Percentiles rank a stretch among this genome's conserved stretches.
These are phyloP conservation scores for Cutaneotrichosporon mucoides DNA, from an alignment of 1,284 basidiomycete genomes.

Conservation along the genomic window DNA sequence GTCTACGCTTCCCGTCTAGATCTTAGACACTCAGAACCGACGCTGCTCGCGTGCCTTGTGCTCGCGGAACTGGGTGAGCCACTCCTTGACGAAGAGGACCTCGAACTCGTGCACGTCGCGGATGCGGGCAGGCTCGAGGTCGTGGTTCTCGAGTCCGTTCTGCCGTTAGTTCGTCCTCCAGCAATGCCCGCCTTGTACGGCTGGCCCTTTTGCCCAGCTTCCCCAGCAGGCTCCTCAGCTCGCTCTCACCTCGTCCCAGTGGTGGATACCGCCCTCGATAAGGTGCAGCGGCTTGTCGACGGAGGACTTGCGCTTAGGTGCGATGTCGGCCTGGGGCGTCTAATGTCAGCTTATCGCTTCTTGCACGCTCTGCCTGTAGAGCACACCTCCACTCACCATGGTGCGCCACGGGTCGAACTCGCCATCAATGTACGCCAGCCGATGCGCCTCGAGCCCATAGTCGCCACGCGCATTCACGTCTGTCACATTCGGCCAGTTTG, in stretches of 20 bases:
- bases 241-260: constrained; percentile 69
- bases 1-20: too few species aligned
- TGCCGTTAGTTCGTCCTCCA: constrained; percentile 45
- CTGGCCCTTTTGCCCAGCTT: too few species aligned
- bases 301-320: constrained; percentile 66
- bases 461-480: constrained; percentile 74
- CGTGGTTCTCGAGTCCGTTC: constrained; percentile 65
- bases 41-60: background rate
- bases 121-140: constrained; percentile 72
- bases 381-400: constrained; percentile 45
- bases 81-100: constrained; percentile 72
- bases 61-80: constrained; percentile 65
- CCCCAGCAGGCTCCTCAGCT: too few species aligned
- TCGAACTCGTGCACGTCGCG: constrained; percentile 74
- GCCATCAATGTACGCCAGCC: constrained; percentile 68
- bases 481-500: constrained; percentile 68
- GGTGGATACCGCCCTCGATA: constrained; percentile 84
- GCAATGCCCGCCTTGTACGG: too few species aligned
- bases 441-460: constrained; percentile 67
- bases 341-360: constrained; percentile 21
- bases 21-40: too few species aligned
- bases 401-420: constrained; percentile 77
- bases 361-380: too few species aligned
- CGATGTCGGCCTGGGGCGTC: constrained; percentile 76
- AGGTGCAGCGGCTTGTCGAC: constrained; percentile 74